Conservation (phyloP, 495 filamentous ascomycete genomes). For the Penicillium soppii region DNA sequence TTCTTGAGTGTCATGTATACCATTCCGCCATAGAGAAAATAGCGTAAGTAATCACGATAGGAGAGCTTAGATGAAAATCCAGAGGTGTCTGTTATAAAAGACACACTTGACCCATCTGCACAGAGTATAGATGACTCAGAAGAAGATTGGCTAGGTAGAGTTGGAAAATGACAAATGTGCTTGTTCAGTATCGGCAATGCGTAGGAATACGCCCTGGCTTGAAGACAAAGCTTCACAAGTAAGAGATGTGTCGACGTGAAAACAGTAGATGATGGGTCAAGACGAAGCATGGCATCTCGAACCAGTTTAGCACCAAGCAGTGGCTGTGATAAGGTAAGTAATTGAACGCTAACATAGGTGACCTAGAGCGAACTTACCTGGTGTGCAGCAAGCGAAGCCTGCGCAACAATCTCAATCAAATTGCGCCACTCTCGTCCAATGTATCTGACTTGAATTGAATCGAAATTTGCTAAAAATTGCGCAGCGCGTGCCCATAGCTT, state of each 20-base stretch:
- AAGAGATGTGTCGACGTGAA: slow-evolving; percentile 67
- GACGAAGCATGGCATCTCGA: slow-evolving; percentile 63
- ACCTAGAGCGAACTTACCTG: slow-evolving; percentile 36
- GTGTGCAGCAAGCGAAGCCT: slow-evolving; percentile 36
- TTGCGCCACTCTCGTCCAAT: slow-evolving; percentile 51
- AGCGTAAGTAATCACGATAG: slow-evolving; percentile 64
- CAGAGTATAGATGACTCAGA: slow-evolving; percentile 22
- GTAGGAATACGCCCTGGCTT: slow-evolving; percentile 48
- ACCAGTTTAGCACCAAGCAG: slow-evolving; percentile 59
- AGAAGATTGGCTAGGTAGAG: slow-evolving; percentile 29
- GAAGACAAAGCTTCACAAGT: slow-evolving; percentile 60
- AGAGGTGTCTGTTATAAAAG: slow-evolving; percentile 56
- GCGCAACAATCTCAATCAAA: slow-evolving; percentile 48
- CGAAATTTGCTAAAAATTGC: slow-evolving; percentile 52
- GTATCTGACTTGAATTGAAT: slow-evolving; percentile 61
- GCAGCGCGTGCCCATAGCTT: slow-evolving; percentile 48
- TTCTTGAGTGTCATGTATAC: slow-evolving; percentile 70
- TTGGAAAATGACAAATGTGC: slow-evolving; percentile 65
- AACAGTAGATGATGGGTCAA: slow-evolving; percentile 68
- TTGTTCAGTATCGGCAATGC: slow-evolving; percentile 69
- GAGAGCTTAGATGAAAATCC: slow-evolving; percentile 59
- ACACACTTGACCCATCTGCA: slow-evolving; percentile 29
- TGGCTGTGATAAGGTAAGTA: slow-evolving; percentile 44
- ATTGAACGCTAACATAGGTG: background rate
- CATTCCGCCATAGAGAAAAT: slow-evolving; percentile 76